Evolutionary conservation across 139 green algal species (phyloP), one percentile per base, ranked within the genome.

Genomic region (Tetradesmus lagerheimii): DNA sequence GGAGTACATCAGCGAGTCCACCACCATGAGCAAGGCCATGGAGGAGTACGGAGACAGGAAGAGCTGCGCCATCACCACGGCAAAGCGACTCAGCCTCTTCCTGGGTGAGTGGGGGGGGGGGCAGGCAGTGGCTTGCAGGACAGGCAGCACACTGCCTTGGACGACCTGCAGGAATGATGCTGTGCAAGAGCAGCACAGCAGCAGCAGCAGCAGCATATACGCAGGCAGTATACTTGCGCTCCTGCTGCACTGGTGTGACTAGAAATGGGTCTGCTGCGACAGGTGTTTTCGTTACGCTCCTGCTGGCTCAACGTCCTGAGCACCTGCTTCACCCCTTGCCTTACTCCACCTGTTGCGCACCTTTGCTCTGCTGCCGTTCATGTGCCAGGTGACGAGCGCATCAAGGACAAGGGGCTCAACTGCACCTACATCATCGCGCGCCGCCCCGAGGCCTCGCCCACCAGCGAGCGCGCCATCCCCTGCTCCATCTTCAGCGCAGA

Each of bases 31-130:
- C 94, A 99, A 99, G 94, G 89, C 92, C 12, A 91, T 99, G 89
- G 96, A 97, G 50, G 98, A 99, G 90, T 99, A 99, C 82, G 98
- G 97, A 31, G 98, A 95, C 41, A 96, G 97, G 89, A 99, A 99
- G 95, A 96, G 91, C 75, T 98, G 95, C 87, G 95, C 98, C 81
- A 97, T 98, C 91, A 99, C 97, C 27, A 98, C 95, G 31, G 98
- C 98, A 66, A 94, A 92, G 83, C 95, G 98, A 20, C 95, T 99
- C 67, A 94, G 93, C 5, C 88, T 96, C 67, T 99, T 99, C 92
- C 95, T 99, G 89, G 97, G 97, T 6, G 35, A 66, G 86, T 11
- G 12, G 15, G 25, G 15, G 20, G 14, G 14, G 11, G 16, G 62
- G 14, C 15, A 78, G 8, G n/a, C 67, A 78, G n/a, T 41, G n/a